Conservation (phyloP, 768 basidiomycete genomes). For the Saitozyma sp. region DNA sequence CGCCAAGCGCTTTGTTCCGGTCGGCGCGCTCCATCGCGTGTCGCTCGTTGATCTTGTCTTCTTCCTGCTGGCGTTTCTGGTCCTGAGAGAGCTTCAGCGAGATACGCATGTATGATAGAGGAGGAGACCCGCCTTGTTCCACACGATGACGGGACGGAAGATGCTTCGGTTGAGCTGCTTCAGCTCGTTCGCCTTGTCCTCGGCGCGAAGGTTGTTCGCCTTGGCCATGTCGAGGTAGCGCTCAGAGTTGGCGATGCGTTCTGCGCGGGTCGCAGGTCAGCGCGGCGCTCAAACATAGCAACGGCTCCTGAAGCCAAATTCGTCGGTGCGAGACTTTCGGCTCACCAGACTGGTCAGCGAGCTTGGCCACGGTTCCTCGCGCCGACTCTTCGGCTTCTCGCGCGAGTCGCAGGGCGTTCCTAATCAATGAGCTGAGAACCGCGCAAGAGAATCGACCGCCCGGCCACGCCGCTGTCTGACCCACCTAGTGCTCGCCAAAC, state of each 20-base stretch:
- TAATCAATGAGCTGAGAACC: neutral
- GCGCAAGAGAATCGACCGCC: too few species aligned
- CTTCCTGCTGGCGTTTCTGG: slow-evolving; percentile 80
- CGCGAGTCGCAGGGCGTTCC: slow-evolving; percentile 86
- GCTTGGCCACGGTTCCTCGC: slow-evolving; percentile 72
- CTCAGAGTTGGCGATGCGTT: slow-evolving; percentile 81
- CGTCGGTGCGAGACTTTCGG: slow-evolving; percentile 1
- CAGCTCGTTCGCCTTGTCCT: slow-evolving; percentile 88
- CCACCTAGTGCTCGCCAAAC: slow-evolving; percentile 73
- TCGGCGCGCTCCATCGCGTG: slow-evolving; percentile 83
- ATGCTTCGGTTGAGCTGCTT: slow-evolving; percentile 93
- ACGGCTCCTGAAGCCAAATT: neutral
- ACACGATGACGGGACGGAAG: slow-evolving; percentile 86
- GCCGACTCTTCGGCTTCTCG: slow-evolving; percentile 97
- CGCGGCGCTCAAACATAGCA: neutral
- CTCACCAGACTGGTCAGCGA: slow-evolving; percentile 92
- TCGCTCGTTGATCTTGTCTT: slow-evolving; percentile 76
- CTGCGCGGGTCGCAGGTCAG: slow-evolving; percentile 30
- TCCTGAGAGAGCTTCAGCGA: slow-evolving; percentile 53
- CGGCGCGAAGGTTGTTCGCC: slow-evolving; percentile 80
- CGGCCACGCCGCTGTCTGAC: neutral
- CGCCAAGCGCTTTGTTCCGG: slow-evolving; percentile 79
- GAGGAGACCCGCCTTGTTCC: slow-evolving; percentile 67
- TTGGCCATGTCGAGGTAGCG: slow-evolving; percentile 90
- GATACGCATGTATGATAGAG: neutral